phyloP scores from a whole-genome alignment of 805 yeast species.

The Myxozyma melibiosi region DNA sequence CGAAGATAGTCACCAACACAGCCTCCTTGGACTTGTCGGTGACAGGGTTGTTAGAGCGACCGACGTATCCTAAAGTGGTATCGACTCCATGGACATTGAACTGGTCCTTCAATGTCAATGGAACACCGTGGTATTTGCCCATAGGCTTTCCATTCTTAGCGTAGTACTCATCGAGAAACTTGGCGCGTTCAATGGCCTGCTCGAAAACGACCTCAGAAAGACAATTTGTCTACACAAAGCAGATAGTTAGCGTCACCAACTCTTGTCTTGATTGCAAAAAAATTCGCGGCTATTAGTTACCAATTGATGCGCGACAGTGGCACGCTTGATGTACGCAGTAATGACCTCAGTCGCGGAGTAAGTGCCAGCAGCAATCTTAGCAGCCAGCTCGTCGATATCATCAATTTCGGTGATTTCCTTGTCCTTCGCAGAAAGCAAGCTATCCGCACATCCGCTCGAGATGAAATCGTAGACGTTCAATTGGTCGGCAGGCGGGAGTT shows the following conservation, averaged over 20 bases:
- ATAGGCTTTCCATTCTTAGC: slow-evolving; percentile 50
- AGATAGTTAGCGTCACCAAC: too few species aligned
- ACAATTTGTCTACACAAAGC: slow-evolving; percentile 36
- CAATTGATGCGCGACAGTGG: slow-evolving; percentile 34
- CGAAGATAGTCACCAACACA: slow-evolving; percentile 51
- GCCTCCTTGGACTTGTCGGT: slow-evolving; percentile 48
- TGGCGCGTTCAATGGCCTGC: slow-evolving; percentile 60
- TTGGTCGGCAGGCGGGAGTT: slow-evolving; percentile 33
- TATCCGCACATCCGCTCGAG: slow-evolving; percentile 29
- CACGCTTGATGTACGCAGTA: slow-evolving; percentile 44
- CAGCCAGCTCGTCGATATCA: slow-evolving; percentile 33
- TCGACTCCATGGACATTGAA: slow-evolving; percentile 56
- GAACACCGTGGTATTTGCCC: slow-evolving; percentile 72
- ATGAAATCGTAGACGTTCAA: slow-evolving; percentile 35
- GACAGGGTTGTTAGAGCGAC: slow-evolving; percentile 46
- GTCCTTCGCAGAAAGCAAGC: slow-evolving; percentile 33
- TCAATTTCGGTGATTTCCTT: slow-evolving; percentile 36
- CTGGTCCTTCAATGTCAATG: slow-evolving; percentile 69
- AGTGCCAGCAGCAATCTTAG: slow-evolving; percentile 38
- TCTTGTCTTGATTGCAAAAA: neutral
- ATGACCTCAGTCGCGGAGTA: slow-evolving; percentile 52
- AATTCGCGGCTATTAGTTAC: slow-evolving; percentile 7
- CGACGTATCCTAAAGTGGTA: slow-evolving; percentile 47
- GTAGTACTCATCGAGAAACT: slow-evolving; percentile 55
- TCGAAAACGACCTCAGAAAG: slow-evolving; percentile 51